Evolutionary conservation across 202 grass and related monocot genomes (phyloP).

Genomic region (Dendrocalamus latiflorus): DNA sequence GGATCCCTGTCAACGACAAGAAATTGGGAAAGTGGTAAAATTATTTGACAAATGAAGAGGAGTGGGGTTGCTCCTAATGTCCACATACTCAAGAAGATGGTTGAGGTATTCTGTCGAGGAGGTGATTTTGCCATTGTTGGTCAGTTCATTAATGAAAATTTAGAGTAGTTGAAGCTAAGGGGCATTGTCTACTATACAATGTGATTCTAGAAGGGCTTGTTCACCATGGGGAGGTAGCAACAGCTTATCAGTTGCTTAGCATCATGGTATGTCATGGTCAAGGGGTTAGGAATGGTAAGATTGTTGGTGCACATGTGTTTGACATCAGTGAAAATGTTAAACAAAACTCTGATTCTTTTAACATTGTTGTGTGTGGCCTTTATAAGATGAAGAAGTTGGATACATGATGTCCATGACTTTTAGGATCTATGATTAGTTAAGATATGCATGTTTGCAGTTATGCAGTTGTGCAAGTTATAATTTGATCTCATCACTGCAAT

Average conservation of each 20-base stretch:
- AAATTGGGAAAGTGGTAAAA: slow-evolving; percentile 32
- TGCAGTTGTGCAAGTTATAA: no score
- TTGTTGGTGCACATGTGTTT: slow-evolving; percentile 21
- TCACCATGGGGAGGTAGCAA: slow-evolving; percentile 47
- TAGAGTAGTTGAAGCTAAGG: slow-evolving; percentile 24
- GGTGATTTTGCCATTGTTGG: slow-evolving; percentile 31
- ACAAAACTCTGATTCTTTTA: slow-evolving; percentile 76
- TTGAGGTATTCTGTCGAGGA: slow-evolving; percentile 38
- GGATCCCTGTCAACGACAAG: slow-evolving; percentile 38
- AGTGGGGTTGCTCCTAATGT: slow-evolving; percentile 42
- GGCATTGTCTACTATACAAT: slow-evolving; percentile 48
- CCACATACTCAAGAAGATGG: slow-evolving; percentile 54
- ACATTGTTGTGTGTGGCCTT: slow-evolving; percentile 69
- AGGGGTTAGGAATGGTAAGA: slow-evolving; percentile 4
- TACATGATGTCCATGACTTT: background rate
- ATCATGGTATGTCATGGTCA: slow-evolving; percentile 29
- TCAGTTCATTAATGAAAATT: slow-evolving; percentile 49
- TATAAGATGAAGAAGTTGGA: slow-evolving; percentile 68
- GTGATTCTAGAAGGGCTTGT: slow-evolving; percentile 60
- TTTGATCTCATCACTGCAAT: no score
- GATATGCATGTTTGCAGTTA: no score
- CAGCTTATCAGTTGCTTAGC: slow-evolving; percentile 49
- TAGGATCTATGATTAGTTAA: no score
- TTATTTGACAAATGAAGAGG: slow-evolving; percentile 65
- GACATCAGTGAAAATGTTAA: slow-evolving; percentile 40